These are phyloP conservation scores for Zangia roseola DNA, from an alignment of 768 basidiomycete species.

Conservation along the genomic window DNA sequence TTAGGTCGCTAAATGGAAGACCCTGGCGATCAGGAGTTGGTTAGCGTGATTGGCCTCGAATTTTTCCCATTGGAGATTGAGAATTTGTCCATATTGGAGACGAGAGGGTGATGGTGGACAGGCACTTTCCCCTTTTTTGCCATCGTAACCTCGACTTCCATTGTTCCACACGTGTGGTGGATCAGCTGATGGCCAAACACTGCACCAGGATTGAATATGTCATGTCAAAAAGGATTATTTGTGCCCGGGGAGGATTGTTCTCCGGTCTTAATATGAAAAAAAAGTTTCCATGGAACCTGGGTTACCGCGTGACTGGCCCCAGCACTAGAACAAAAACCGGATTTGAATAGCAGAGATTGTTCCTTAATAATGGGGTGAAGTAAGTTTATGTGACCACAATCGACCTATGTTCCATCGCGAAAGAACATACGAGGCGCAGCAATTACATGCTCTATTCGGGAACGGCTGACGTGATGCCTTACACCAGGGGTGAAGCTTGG, in stretches of 20 bases:
- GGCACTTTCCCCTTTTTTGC: slow-evolving; percentile 25
- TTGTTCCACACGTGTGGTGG: slow-evolving; percentile 30
- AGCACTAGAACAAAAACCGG: slow-evolving; percentile 25
- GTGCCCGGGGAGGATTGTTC: slow-evolving; percentile 21
- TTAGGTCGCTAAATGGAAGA: slow-evolving; percentile 31
- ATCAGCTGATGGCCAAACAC: slow-evolving; percentile 25
- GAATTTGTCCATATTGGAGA: slow-evolving; percentile 26
- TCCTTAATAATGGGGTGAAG: slow-evolving; percentile 31
- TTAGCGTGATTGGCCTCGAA: slow-evolving; percentile 19
- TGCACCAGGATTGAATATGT: slow-evolving; percentile 20
- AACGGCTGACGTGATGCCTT: slow-evolving; percentile 13
- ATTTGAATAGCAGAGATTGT: slow-evolving; percentile 23
- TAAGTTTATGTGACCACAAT: slow-evolving; percentile 24
- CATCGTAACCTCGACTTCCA: slow-evolving; percentile 29
- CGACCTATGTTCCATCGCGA: slow-evolving; percentile 27
- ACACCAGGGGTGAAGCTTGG: slow-evolving; percentile 17
- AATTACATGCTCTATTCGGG: slow-evolving; percentile 19
- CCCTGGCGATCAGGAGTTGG: slow-evolving; percentile 25
- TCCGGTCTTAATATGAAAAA: slow-evolving; percentile 30
- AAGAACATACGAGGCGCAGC: slow-evolving; percentile 28
- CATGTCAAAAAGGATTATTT: slow-evolving; percentile 21
- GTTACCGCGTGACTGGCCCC: slow-evolving; percentile 21
- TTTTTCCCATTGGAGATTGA: slow-evolving; percentile 21
- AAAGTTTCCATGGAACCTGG: slow-evolving; percentile 27
- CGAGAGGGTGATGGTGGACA: slow-evolving; percentile 9